phyloP scores from a whole-genome alignment of 192 early-diverging fungal species.

The Geranomyces michiganensis region DNA sequence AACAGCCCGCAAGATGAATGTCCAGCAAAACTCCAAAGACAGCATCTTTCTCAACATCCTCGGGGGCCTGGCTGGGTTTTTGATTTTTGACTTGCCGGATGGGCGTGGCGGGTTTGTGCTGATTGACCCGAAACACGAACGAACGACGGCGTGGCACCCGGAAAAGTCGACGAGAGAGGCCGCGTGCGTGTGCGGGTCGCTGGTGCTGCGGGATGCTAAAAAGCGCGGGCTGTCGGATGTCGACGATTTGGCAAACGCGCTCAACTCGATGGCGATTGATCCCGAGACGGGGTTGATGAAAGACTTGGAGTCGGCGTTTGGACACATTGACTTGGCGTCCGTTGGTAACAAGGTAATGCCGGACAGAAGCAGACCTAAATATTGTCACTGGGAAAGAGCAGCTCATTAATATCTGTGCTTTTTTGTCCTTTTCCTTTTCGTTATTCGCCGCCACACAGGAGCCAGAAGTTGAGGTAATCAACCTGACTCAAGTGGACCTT shows the following conservation, averaged over 20 bases:
- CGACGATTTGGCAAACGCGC: slow-evolving; percentile 29
- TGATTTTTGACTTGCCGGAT: slow-evolving; percentile 33
- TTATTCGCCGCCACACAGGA: not conserved
- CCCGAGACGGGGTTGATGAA: slow-evolving; percentile 31
- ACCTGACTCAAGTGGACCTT: slow-evolving; percentile 25
- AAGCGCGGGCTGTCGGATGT: slow-evolving; percentile 24
- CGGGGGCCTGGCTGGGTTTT: slow-evolving; percentile 21
- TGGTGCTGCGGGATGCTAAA: slow-evolving; percentile 31
- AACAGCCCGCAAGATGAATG: slow-evolving; percentile 22
- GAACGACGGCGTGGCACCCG: slow-evolving; percentile 36
- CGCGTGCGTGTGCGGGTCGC: slow-evolving; percentile 30
- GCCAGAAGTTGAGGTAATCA: slow-evolving; percentile 25
- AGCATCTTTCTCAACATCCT: slow-evolving; percentile 27
- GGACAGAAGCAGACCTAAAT: too few species aligned
- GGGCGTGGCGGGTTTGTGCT: slow-evolving; percentile 31
- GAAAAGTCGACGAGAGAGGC: slow-evolving; percentile 23
- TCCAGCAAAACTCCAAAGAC: slow-evolving; percentile 2
- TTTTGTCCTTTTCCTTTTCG: not conserved
- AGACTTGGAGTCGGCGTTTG: slow-evolving; percentile 29
- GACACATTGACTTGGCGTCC: slow-evolving; percentile 18
- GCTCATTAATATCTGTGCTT: too few species aligned
- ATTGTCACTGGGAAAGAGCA: too few species aligned
- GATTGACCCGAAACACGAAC: slow-evolving; percentile 28
- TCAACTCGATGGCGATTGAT: slow-evolving; percentile 33
- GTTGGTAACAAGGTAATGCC: slow-evolving; percentile 4